A percentile compares a stretch with the other conserved stretches of the same genome.
Evolutionary conservation across 441 rosid species (phyloP).

Genomic region (Macaranga tanarius): DNA sequence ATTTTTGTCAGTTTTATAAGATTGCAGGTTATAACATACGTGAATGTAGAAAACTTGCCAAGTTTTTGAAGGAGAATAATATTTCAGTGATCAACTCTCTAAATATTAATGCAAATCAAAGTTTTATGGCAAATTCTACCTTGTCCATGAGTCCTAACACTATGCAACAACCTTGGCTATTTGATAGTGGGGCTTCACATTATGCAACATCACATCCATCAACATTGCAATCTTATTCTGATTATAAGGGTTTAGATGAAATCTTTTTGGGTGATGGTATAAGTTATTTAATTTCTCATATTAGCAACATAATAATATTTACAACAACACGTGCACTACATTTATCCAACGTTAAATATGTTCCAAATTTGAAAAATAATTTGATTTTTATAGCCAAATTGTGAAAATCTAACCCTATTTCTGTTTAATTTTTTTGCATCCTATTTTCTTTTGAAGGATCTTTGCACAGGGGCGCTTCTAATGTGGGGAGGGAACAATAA

Average conservation of each 20-base stretch:
- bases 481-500: no score
- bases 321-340: background rate
- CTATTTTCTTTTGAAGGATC: background rate
- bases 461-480: no score
- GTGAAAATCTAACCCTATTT: background rate
- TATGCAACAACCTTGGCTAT: conserved; percentile 3
- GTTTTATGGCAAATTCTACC: background rate
- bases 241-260: background rate
- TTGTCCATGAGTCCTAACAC: background rate
- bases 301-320: background rate
- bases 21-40: background rate
- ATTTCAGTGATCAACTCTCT: background rate
- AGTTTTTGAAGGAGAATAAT: background rate
- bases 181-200: background rate
- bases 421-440: background rate
- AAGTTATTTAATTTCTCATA: background rate
- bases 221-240: background rate
- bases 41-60: background rate
- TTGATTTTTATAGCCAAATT: background rate
- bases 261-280: background rate
- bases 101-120: background rate
- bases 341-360: background rate
- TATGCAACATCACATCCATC: background rate
- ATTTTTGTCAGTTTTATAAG: background rate
- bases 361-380: background rate